phyloP scores from a whole-genome alignment of 805 yeast species.

The Clavispora phyllophila region DNA sequence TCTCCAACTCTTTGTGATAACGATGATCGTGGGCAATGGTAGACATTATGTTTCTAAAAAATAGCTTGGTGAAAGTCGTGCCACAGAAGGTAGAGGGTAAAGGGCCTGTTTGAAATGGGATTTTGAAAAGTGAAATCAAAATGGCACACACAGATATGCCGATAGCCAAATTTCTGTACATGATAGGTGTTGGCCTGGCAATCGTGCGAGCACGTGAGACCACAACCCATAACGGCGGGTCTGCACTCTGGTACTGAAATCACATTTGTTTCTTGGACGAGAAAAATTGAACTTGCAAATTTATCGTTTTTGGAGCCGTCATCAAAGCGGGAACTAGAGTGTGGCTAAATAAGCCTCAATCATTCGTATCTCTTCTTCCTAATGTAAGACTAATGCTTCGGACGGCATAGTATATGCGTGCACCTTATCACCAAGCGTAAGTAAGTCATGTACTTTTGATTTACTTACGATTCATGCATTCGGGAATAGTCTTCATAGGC shows the following conservation, averaged over 20 bases:
- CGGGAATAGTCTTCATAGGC: conserved; percentile 25
- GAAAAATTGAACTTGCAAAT: too few species aligned
- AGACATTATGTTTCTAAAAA: conserved; percentile 7
- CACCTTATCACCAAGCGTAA: neutral
- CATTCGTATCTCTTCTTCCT: too few species aligned
- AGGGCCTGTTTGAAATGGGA: conserved; percentile 1
- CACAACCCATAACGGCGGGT: too few species aligned
- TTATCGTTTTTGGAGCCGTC: too few species aligned
- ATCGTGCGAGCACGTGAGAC: conserved; percentile 15
- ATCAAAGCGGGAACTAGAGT: too few species aligned
- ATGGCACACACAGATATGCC: neutral
- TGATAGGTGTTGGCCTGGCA: neutral
- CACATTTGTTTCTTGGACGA: too few species aligned
- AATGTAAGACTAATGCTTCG: too few species aligned
- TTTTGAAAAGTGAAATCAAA: conserved; percentile 4
- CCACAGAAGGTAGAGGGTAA: neutral
- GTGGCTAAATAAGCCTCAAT: too few species aligned
- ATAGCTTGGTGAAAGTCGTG: too few species aligned
- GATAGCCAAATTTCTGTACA: neutral
- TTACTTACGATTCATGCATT: too few species aligned
- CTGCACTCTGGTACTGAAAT: too few species aligned
- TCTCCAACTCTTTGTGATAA: conserved; percentile 61
- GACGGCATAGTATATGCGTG: neutral
- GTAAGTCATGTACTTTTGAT: conserved; percentile 24
- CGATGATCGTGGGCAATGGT: conserved; percentile 14